Base-by-base conservation (phyloP, 805 yeast genomes). In the Wickerhamomyces queroliae region DNA sequence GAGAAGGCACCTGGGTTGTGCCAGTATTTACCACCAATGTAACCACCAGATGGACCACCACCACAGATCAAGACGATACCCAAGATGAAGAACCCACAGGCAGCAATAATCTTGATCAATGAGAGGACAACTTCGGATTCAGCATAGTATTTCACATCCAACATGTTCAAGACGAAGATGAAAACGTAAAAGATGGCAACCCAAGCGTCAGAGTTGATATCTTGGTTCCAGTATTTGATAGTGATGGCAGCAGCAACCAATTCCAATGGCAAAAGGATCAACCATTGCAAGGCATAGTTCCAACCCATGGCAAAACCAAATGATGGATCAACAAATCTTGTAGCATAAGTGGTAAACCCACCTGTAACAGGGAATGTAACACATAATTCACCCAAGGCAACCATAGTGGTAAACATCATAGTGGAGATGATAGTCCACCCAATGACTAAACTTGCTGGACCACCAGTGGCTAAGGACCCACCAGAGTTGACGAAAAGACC, bases 301-400 rank as follows among this genome's bases (percentile, higher is more conserved):
- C 83, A 77, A 29, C 84, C 85, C 56, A 80, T 75, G 35, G 87
- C 78, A 53, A 82, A 82, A 1, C 87, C 87, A 56, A 80, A 66
- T 18, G 83, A 76, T 13, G 81, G 80, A 45, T 81, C 87, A 30
- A 80, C 66, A 48, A 80, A 74, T 41, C 85, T 67, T 17, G 79
- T 68, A 44, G 80, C 74, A 59, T 72, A 80, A 41, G 76, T 69
- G 37, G 78, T 74, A 53, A 78, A 77, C 13, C 80, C 70, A 55
- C 85, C 83, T n/a, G 73, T 70, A 31, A 59, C 82, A 48, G 75
- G 85, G 69, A 67, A 83, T 51, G 74, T 67, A 48, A 69, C 89
- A 56, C 84, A 82, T 48, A 83, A 66, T 61, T 80, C 87, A 35
- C 84, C 85, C 41, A 79, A 65, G 3, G 78, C 64, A 37, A 64